Conservation (phyloP, 345 rosid genomes). For the Adansonia digitata region DNA sequence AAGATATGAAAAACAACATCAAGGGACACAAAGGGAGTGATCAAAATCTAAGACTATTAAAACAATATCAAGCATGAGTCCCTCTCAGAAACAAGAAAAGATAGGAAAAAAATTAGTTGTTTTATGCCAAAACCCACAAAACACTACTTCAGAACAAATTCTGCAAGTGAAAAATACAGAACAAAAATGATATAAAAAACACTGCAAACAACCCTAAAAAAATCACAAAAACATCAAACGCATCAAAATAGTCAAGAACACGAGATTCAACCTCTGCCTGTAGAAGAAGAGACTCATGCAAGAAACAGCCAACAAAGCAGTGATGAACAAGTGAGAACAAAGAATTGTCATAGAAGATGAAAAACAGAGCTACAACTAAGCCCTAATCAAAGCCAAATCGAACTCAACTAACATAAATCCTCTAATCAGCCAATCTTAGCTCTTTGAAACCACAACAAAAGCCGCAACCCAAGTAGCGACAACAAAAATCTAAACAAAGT, state of each 20-base stretch:
- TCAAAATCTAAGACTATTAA: slow-evolving; percentile 13
- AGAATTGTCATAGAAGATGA: slow-evolving; percentile 13
- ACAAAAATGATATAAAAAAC: neutral
- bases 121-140: slow-evolving; percentile 78
- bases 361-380: slow-evolving; percentile 55
- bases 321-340: slow-evolving; percentile 11
- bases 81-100: slow-evolving; percentile 73
- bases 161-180: slow-evolving; percentile 35
- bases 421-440: slow-evolving; percentile 21
- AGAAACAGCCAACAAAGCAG: slow-evolving; percentile 13
- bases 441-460: neutral
- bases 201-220: neutral
- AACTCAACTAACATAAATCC: slow-evolving; percentile 87
- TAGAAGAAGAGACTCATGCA: slow-evolving; percentile 43
- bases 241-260: slow-evolving; percentile 60
- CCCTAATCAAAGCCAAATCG: slow-evolving; percentile 67
- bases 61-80: slow-evolving; percentile 44
- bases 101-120: slow-evolving; percentile 44
- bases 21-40: neutral
- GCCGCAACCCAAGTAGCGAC: neutral
- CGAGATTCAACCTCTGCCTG: slow-evolving; percentile 48
- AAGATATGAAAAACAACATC: neutral
- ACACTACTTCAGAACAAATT: slow-evolving; percentile 66
- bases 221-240: slow-evolving; percentile 36
- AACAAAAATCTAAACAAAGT: too few relatives aligned